These are phyloP conservation scores for Phialophora expanda DNA, from an alignment of 2,329 filamentous ascomycete species.

Conservation along the genomic window DNA sequence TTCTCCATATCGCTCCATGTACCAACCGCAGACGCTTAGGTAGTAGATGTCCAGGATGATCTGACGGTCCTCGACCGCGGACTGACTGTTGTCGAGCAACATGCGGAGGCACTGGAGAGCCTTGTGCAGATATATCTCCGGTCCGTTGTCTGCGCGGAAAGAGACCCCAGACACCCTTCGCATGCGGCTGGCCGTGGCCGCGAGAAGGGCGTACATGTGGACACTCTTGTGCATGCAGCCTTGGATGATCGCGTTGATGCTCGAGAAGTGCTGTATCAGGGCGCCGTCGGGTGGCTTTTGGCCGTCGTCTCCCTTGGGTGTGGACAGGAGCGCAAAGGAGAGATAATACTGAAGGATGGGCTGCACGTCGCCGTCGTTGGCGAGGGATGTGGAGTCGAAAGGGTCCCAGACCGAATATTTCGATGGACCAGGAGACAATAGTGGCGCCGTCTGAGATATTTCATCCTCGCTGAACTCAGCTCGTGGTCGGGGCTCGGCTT, in stretches of 20 bases:
- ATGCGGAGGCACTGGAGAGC: constrained; percentile 30
- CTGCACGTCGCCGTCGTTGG: constrained; percentile 18
- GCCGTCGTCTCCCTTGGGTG: not conserved
- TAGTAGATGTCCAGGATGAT: constrained; percentile 33
- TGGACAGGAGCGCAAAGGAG: constrained; percentile 23
- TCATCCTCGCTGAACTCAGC: not conserved
- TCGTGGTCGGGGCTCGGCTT: not conserved
- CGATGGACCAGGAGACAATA: not conserved
- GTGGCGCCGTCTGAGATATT: not conserved
- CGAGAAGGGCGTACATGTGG: constrained; percentile 27
- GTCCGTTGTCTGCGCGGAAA: constrained; percentile 25
- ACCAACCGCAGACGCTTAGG: constrained; percentile 32
- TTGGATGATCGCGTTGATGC: constrained; percentile 25
- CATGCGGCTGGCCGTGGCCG: constrained; percentile 29
- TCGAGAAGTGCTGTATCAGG: constrained; percentile 19
- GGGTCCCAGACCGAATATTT: not conserved
- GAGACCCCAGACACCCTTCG: constrained; percentile 19
- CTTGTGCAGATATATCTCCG: constrained; percentile 31
- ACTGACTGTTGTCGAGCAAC: constrained; percentile 20
- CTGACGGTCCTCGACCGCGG: constrained; percentile 23
- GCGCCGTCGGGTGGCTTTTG: not conserved
- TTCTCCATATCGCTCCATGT: constrained; percentile 29
- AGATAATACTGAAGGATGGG: constrained; percentile 28
- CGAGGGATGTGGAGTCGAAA: constrained; percentile 10
- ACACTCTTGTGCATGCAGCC: constrained; percentile 25